Evolutionary conservation across 768 basidiomycete genomes (phyloP).

Genomic region (Polyporus arcularius): DNA sequence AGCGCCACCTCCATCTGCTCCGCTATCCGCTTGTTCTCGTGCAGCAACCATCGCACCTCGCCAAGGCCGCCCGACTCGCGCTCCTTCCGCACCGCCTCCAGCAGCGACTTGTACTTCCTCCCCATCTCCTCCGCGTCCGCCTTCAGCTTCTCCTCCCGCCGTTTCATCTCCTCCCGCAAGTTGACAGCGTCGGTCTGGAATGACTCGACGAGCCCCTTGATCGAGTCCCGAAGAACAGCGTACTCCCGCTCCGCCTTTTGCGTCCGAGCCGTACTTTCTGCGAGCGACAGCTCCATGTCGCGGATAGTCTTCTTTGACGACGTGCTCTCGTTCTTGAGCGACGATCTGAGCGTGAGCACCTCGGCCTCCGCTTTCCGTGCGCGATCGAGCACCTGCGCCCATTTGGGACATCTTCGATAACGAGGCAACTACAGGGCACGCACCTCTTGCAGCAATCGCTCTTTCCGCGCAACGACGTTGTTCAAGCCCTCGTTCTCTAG

Average conservation of each 20-base stretch:
- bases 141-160: constrained; percentile 68
- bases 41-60: constrained; percentile 50
- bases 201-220: constrained; percentile 69
- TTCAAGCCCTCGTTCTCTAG: constrained; percentile 88
- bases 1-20: constrained; percentile 65
- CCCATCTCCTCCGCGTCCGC: constrained; percentile 68
- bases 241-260: constrained; percentile 87
- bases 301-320: constrained; percentile 74
- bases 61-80: constrained; percentile 50
- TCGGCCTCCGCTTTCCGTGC: constrained; percentile 87
- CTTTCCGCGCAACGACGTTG: constrained; percentile 86
- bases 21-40: constrained; percentile 49
- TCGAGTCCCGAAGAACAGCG: constrained; percentile 70
- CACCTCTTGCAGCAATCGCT: constrained; percentile 84
- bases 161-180: constrained; percentile 72
- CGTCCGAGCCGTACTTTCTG: constrained; percentile 75
- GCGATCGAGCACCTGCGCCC: constrained; percentile 59
- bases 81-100: constrained; percentile 61
- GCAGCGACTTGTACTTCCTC: constrained; percentile 66
- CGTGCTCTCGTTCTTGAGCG: constrained; percentile 72
- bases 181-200: constrained; percentile 76
- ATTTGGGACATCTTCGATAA: background rate
- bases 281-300: constrained; percentile 75
- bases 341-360: constrained; percentile 62
- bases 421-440: constrained; percentile 16